Evolutionary conservation across 306 rosid species (phyloP).

Genomic region (Gillenia trifoliata): DNA sequence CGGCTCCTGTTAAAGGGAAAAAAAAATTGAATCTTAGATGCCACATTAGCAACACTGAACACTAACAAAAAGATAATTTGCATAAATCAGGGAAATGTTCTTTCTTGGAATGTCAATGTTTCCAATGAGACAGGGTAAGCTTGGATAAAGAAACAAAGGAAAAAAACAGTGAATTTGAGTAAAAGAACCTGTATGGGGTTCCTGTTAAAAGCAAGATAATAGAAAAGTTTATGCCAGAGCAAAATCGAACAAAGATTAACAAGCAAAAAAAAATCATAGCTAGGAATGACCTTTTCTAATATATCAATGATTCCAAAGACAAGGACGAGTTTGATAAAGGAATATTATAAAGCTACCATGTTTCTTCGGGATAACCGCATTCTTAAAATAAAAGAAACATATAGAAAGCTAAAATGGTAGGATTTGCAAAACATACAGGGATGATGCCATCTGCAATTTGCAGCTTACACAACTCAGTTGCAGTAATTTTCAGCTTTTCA

Average conservation of each 20-base stretch:
- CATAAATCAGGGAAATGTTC: not conserved
- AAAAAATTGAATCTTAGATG: constrained; percentile 12
- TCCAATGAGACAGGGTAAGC: not conserved
- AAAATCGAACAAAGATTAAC: not conserved
- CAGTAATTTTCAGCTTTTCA: constrained; percentile 74
- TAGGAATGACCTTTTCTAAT: not conserved
- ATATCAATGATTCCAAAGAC: not conserved
- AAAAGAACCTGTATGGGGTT: not conserved
- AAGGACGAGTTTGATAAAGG: not conserved
- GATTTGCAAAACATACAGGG: constrained; percentile 53
- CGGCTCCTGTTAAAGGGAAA: constrained; percentile 66
- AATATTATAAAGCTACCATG: not conserved
- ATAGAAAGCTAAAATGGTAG: not conserved
- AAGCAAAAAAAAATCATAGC: not conserved
- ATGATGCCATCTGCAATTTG: constrained; percentile 78
- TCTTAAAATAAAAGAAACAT: not conserved
- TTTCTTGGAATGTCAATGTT: not conserved
- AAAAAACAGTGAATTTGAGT: not conserved
- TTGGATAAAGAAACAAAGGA: not conserved
- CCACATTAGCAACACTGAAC: not conserved
- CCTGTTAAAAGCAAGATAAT: not conserved
- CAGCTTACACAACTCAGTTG: constrained; percentile 54
- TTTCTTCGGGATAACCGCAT: not conserved
- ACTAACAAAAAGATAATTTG: not conserved
- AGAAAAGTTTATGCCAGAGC: not conserved